phyloP scores from a whole-genome alignment of 1,139 yeast species.

The Wickerhamomyces sp. region DNA sequence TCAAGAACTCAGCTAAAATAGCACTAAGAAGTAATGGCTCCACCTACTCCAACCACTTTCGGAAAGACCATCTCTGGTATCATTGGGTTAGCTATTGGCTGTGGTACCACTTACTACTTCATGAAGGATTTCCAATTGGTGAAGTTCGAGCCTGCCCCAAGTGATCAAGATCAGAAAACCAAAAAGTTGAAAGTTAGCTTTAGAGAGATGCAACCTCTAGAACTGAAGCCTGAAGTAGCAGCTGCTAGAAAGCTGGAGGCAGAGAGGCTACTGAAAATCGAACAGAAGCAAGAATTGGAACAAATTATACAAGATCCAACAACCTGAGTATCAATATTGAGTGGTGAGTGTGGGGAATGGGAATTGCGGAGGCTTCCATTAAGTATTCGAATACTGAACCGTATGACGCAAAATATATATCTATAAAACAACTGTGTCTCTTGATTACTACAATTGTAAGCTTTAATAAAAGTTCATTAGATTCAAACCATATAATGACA shows the following conservation, averaged over 20 bases:
- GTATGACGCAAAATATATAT: background rate
- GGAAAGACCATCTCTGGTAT: constrained; percentile 30
- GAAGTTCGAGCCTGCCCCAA: constrained; percentile 20
- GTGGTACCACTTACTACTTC: constrained; percentile 24
- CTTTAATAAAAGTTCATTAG: background rate
- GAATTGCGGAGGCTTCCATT: too few relatives aligned
- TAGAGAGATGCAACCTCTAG: constrained; percentile 30
- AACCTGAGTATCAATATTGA: constrained; percentile 2
- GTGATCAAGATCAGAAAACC: constrained; percentile 25
- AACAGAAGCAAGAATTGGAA: constrained; percentile 16
- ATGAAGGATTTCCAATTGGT: constrained; percentile 31
- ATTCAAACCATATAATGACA: constrained; percentile 1
- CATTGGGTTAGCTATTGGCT: constrained; percentile 28
- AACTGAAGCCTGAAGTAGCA: constrained; percentile 30
- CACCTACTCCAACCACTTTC: constrained; percentile 10
- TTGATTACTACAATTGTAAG: background rate
- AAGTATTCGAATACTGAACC: too few relatives aligned
- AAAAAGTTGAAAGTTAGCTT: constrained; percentile 28
- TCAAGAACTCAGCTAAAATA: too few relatives aligned
- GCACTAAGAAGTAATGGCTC: constrained; percentile 1
- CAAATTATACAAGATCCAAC: constrained; percentile 23
- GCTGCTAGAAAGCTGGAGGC: constrained; percentile 6
- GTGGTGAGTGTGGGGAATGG: too few relatives aligned
- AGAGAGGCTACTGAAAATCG: constrained; percentile 6
- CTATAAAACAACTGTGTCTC: background rate